Base-by-base conservation (phyloP, 1,139 yeast genomes). In the Blastobotrys aristatus region DNA sequence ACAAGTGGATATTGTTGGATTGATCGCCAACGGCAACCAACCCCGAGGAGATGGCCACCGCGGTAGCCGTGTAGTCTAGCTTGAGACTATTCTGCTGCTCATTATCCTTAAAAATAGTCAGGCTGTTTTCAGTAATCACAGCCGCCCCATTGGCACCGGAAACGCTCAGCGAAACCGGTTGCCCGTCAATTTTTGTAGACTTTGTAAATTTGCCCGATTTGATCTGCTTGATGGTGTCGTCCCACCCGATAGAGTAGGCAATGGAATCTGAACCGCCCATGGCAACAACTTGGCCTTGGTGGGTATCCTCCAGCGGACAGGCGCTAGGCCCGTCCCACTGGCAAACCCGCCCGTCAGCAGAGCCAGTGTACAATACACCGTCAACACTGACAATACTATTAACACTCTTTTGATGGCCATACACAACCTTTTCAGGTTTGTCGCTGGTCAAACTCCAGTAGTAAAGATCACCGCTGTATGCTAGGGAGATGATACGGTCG, bases 201-300 rank as follows among this genome's bases (percentile, higher is more conserved):
- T 63, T 60, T n/a, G 69, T 57, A 32, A 24, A 62, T 64, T 37
- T 61, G 11, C 48, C 44, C 17, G 45, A 48, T 20, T 41, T 38
- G 30, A 45, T 47, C 2, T 70, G 58, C 59, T 76, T 78, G 44
- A 89, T 59, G n/a, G 78, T 76, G 61, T 88, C 95, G 64, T 92
- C 98, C 97, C 97, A 90, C 1, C 90, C 95, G 27, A 80, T 71
- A 17, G 94, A 75, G 48, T 76, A 68, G n/a, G n/a, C n/a, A 11
- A 80, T 37, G 5, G 40, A 27, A 21, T 14, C 32, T 1, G 55
- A 51, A 1, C 62, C 62, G 20, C 58, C 8, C 64, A 36, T 53
- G 55, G 21, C 62, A 3, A 78, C 61, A 14, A 59, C 56, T 16
- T 53, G 53, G 10, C 61, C 59, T 14, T 53, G 42, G 41, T 62